These are phyloP conservation scores for Talaromyces islandicus DNA, from an alignment of 2,329 filamentous ascomycete genomes.

Conservation along the genomic window DNA sequence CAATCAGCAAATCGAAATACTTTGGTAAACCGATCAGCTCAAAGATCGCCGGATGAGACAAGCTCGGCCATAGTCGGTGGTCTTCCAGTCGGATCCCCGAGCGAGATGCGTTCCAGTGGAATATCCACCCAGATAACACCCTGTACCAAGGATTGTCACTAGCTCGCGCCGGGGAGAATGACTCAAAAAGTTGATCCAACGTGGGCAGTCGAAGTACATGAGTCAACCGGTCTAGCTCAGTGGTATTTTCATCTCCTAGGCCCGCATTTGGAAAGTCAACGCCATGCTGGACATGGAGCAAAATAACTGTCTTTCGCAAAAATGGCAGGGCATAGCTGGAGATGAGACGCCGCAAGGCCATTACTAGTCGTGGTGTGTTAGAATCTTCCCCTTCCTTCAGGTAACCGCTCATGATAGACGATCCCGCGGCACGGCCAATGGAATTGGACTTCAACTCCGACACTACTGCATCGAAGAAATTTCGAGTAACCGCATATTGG, in stretches of 20 bases:
- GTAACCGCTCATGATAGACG: conserved; percentile 31
- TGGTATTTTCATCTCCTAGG: conserved; percentile 56
- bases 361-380: conserved; percentile 25
- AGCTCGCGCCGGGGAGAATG: conserved; percentile 40
- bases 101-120: conserved; percentile 36
- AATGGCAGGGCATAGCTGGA: conserved; percentile 85
- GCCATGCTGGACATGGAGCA: conserved; percentile 82
- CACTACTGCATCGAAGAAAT: conserved; percentile 35
- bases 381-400: conserved; percentile 32
- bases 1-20: conserved; percentile 86
- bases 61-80: conserved; percentile 37
- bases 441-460: conserved; percentile 31
- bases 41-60: conserved; percentile 84
- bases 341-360: conserved; percentile 40
- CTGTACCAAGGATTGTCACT: conserved; percentile 40
- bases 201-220: conserved; percentile 68
- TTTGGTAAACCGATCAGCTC: conserved; percentile 88
- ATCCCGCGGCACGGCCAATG: conserved; percentile 27
- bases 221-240: conserved; percentile 78
- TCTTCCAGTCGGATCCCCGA: conserved; percentile 26
- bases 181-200: conserved; percentile 70
- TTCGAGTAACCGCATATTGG: conserved; percentile 23
- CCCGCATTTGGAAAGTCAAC: conserved; percentile 75
- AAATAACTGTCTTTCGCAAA: conserved; percentile 74
- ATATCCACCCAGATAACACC: conserved; percentile 66